A percentile compares a stretch with the other conserved stretches of the same genome.
Evolutionary conservation across 2,329 filamentous ascomycete genomes (phyloP).

Genomic region (Golovinomyces cichoracearum): DNA sequence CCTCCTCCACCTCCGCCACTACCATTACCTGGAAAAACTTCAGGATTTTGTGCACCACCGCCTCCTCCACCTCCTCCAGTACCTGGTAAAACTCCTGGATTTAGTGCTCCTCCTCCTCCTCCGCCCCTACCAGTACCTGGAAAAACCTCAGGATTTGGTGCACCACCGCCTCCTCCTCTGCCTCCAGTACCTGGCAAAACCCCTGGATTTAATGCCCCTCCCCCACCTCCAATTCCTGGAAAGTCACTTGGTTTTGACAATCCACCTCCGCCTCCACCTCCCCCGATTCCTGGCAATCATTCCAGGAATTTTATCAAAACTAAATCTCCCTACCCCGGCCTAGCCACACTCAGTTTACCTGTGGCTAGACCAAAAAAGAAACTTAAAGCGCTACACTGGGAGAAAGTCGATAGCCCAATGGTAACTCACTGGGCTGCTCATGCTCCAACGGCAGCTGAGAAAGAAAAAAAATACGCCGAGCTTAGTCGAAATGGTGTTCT

Average conservation of each 20-base stretch:
- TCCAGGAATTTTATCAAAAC: constrained; percentile 44
- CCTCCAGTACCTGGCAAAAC: constrained; percentile 12
- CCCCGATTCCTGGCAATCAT: constrained; percentile 21
- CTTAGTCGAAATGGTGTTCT: constrained; percentile 83
- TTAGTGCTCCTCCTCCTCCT: constrained; percentile 15
- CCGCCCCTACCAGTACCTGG: constrained; percentile 17
- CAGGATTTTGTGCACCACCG: background rate
- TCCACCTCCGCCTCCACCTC: constrained; percentile 18
- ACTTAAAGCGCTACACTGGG: constrained; percentile 97
- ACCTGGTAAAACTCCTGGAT: constrained; percentile 17
- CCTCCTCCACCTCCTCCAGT: constrained; percentile 10
- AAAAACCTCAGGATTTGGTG: constrained; percentile 12
- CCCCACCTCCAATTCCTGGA: constrained; percentile 19
- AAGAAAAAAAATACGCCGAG: constrained; percentile 88
- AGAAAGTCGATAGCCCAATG: constrained; percentile 82
- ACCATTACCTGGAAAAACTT: background rate
- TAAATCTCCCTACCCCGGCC: constrained; percentile 24
- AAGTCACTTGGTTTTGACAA: constrained; percentile 21
- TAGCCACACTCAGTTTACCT: constrained; percentile 40
- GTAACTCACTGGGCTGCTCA: constrained; percentile 83
- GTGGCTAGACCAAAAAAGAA: constrained; percentile 92
- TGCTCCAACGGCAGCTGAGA: constrained; percentile 59
- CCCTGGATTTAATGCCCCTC: constrained; percentile 16
- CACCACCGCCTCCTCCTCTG: constrained; percentile 18
- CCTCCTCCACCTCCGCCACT: background rate